Evolutionary conservation across 2,329 filamentous ascomycete genomes (phyloP), one percentile per base, ranked within the genome.

Genomic region (Aspergillus thermomutatus): DNA sequence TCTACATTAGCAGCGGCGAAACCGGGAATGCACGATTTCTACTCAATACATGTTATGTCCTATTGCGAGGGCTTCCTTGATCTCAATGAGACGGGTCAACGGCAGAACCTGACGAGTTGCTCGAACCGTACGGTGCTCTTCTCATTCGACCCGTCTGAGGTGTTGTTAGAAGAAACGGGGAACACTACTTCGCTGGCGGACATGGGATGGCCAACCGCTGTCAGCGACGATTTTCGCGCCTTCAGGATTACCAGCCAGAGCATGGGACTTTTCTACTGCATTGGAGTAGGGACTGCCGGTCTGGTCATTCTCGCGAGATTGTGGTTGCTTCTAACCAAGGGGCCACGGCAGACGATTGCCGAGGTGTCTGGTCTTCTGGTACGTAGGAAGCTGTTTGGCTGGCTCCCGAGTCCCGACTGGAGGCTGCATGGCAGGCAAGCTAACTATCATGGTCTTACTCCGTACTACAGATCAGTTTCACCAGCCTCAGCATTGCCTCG

Each of bases 401-500:
- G 10, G 41, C 21, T 45, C 10, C 9, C 9, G 19, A 21, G 19
- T 21, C 9, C 9, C 19, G 4, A 14, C n/a, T 21, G 43, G 7
- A 17, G 21, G 21, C 10, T 46, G 43, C 23, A 46, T 26, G 43
- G 21, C 19, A 25, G 17, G 3, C 4, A 26, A 46, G 17, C 21
- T 23, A 23, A 46, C 21, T 46, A 25, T 23, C 21, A 23, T 25
- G 9, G 3, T 26, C 23, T 7, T 23, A 26, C 43, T 25, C 31
- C 14, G n/a, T 31, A 28, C 34, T 37, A 53, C 57, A 77, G 74
- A 64, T 84, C n/a, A 79, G 80, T 0, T 83, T 85, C 59, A 43
- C 84, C 6, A 74, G 85, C 11, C 81, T 88, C 65, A 88, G 88
- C 3, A 86, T 87, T 52, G 86, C 88, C 49, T 92, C 89, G 21